phyloP scores from a whole-genome alignment of 1,284 basidiomycete species.

The Pseudozyma hubeiensis region DNA sequence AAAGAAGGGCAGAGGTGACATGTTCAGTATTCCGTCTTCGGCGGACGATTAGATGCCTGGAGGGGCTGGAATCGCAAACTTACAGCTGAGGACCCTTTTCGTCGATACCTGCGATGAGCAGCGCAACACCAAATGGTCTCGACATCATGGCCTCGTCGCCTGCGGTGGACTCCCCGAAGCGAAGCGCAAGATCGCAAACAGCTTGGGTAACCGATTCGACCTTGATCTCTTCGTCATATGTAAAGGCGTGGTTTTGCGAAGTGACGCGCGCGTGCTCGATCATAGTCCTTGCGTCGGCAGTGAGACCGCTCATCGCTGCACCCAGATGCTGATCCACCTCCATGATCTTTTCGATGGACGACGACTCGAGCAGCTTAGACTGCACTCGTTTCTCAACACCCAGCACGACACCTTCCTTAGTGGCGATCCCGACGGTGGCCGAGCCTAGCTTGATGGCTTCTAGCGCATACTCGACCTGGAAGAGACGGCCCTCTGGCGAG shows the following conservation, averaged over 20 bases:
- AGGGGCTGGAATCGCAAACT: constrained; percentile 6
- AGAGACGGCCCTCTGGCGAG: constrained; percentile 94
- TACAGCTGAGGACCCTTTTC: constrained; percentile 90
- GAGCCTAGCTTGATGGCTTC: constrained; percentile 76
- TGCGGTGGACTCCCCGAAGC: constrained; percentile 95
- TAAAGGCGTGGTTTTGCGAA: constrained; percentile 89
- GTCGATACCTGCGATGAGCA: constrained; percentile 95
- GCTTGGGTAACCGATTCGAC: constrained; percentile 87
- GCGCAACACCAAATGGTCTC: constrained; percentile 93
- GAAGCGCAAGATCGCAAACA: constrained; percentile 94
- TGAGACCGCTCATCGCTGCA: constrained; percentile 97
- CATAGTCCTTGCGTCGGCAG: constrained; percentile 98
- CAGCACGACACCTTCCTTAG: constrained; percentile 86
- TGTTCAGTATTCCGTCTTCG: neutral
- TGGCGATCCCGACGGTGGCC: constrained; percentile 85
- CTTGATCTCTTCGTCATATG: constrained; percentile 95
- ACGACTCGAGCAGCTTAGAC: constrained; percentile 92
- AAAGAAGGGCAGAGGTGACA: neutral
- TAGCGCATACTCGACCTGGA: constrained; percentile 98
- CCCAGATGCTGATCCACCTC: constrained; percentile 97
- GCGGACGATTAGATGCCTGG: neutral
- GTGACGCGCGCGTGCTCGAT: constrained; percentile 99
- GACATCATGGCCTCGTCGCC: constrained; percentile 98
- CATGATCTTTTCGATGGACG: constrained; percentile 99
- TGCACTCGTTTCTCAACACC: constrained; percentile 99